Percentiles rank a stretch among this genome's conserved stretches.
These are phyloP conservation scores for Clausena lansium DNA, from an alignment of 345 rosid genomes.

Conservation along the genomic window DNA sequence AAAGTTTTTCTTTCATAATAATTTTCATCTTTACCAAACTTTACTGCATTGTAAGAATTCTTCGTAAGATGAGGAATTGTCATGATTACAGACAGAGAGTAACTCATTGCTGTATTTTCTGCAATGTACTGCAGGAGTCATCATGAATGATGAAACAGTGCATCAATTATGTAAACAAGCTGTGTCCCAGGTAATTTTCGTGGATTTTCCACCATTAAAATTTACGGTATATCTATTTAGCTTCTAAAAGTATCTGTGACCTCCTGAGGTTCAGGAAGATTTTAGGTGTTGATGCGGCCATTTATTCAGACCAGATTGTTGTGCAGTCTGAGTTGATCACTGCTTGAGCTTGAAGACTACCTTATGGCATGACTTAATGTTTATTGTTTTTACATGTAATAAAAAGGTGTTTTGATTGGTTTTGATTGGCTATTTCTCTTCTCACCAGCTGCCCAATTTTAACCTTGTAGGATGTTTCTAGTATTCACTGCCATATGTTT, in stretches of 20 bases:
- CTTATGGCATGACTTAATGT: background rate
- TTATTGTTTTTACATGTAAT: background rate
- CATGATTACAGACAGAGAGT: background rate
- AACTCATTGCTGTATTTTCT: slow-evolving; percentile 8
- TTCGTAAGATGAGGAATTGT: background rate
- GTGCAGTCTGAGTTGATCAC: background rate
- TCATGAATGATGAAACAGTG: slow-evolving; percentile 91
- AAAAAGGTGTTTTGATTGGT: slow-evolving; percentile 10
- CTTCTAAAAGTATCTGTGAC: background rate
- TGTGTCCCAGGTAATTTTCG: slow-evolving; percentile 63
- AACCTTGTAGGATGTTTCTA: background rate
- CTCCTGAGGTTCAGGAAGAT: background rate
- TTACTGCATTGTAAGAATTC: background rate
- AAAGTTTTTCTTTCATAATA: background rate
- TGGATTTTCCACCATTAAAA: background rate
- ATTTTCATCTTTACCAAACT: background rate
- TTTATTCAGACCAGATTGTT: background rate
- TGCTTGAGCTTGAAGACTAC: background rate
- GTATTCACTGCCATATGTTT: background rate
- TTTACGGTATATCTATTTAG: background rate
- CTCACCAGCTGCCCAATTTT: background rate
- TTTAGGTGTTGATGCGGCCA: background rate
- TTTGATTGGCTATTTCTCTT: background rate
- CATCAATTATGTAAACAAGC: slow-evolving; percentile 94
- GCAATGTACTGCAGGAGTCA: slow-evolving; percentile 54